These are phyloP conservation scores for Cairneyella variabilis DNA, from an alignment of 495 filamentous ascomycete species.

Conservation along the genomic window DNA sequence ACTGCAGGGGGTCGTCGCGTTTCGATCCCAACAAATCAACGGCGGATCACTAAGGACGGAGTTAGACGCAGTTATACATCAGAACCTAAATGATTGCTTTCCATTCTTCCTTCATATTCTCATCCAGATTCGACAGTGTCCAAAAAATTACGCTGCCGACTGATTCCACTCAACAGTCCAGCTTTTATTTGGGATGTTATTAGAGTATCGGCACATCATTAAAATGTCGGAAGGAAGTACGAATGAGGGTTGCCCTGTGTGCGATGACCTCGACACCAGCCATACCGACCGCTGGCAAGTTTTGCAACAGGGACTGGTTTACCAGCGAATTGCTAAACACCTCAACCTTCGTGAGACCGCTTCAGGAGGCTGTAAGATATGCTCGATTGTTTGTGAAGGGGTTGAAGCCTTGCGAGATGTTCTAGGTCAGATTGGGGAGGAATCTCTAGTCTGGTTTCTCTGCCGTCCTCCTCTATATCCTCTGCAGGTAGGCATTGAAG, in stretches of 20 bases:
- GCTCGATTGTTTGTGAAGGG: slow-evolving; percentile 6
- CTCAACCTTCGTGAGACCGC: slow-evolving; percentile 6
- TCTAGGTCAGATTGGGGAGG: neutral
- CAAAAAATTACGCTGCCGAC: too few relatives aligned
- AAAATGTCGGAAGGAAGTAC: slow-evolving; percentile 8
- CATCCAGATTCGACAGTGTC: too few relatives aligned
- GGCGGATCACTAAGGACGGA: too few relatives aligned
- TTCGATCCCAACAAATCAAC: too few relatives aligned
- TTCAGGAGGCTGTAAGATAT: slow-evolving; percentile 7
- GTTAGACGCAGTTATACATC: too few relatives aligned
- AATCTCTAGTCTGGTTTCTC: neutral
- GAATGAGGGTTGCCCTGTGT: slow-evolving; percentile 1
- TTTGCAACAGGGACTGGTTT: neutral
- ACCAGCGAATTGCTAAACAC: slow-evolving; percentile 4
- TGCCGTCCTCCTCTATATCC: slow-evolving; percentile 7
- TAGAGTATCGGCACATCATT: too few relatives aligned
- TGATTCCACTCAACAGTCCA: too few relatives aligned
- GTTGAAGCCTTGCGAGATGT: slow-evolving; percentile 3
- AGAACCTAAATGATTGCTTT: too few relatives aligned
- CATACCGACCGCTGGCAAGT: slow-evolving; percentile 3
- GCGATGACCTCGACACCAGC: slow-evolving; percentile 5
- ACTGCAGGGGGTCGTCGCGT: too few relatives aligned
- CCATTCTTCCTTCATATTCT: too few relatives aligned
- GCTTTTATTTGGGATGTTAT: too few relatives aligned
- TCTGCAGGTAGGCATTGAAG: slow-evolving; percentile 2